A percentile compares a stretch with the other conserved stretches of the same genome.
These are phyloP conservation scores for Erucastrum elatum DNA, from an alignment of 345 rosid genomes.

Conservation along the genomic window DNA sequence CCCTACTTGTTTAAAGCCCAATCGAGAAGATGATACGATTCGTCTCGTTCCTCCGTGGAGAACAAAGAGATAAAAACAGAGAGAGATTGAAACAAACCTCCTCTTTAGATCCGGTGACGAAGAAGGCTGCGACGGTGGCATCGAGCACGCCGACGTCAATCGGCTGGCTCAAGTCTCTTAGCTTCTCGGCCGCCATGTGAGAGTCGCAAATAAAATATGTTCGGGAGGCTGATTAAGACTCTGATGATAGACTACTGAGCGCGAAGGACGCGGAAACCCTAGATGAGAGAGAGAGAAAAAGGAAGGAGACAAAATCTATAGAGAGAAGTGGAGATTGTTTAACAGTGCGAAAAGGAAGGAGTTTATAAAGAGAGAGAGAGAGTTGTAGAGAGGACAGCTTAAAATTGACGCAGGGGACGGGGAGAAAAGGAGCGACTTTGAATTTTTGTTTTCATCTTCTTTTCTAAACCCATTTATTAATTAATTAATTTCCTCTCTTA, in stretches of 20 bases:
- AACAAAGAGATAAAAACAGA: too few relatives aligned
- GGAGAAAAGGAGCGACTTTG: constrained; percentile 30
- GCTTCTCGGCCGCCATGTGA: constrained; percentile 94
- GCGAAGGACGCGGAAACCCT: constrained; percentile 54
- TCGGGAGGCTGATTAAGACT: not conserved
- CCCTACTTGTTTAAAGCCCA: not conserved
- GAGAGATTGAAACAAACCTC: constrained; percentile 60
- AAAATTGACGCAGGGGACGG: constrained; percentile 64
- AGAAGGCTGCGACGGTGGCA: constrained; percentile 98
- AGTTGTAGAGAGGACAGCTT: constrained; percentile 58
- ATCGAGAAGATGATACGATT: constrained; percentile 17
- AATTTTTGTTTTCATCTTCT: constrained; percentile 32
- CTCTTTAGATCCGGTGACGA: constrained; percentile 99
- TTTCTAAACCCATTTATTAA: not conserved
- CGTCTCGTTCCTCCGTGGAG: too few relatives aligned
- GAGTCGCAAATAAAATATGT: not conserved
- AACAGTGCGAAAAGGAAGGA: constrained; percentile 23
- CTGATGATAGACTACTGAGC: constrained; percentile 40
- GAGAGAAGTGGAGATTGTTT: constrained; percentile 22
- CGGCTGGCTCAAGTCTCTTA: constrained; percentile 90
- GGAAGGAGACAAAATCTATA: constrained; percentile 39
- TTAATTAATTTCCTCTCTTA: not conserved
- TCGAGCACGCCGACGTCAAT: constrained; percentile 90
- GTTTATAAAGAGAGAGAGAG: constrained; percentile 16
- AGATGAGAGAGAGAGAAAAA: constrained; percentile 46